Conservation (phyloP, 129 eudicot genomes). For the Flaveria sonorensis region DNA sequence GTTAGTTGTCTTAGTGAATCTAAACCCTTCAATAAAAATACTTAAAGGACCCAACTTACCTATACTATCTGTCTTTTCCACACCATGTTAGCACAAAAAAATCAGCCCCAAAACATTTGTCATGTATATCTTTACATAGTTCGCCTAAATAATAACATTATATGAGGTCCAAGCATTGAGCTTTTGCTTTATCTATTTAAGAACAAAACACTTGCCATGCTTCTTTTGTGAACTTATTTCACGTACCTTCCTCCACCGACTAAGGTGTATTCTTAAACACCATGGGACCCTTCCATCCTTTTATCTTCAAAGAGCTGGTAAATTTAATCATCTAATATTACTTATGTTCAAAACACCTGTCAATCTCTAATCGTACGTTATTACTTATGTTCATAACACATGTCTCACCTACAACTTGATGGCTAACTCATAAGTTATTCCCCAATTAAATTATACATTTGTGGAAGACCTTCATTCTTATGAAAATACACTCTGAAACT, state of each 20-base stretch:
- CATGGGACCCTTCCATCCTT: constrained; percentile 6
- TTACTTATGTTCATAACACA: not conserved
- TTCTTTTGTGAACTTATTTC: not conserved
- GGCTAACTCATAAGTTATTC: not conserved
- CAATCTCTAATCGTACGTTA: not conserved
- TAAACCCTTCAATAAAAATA: constrained; percentile 12
- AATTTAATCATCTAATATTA: not conserved
- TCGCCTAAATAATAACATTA: too few relatives aligned
- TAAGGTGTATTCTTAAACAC: constrained; percentile 19
- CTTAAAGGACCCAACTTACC: not conserved
- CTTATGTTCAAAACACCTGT: too few relatives aligned
- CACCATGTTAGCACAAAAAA: not conserved
- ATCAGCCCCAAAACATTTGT: not conserved
- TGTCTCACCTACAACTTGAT: not conserved
- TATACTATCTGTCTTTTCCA: not conserved
- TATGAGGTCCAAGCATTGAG: constrained; percentile 3
- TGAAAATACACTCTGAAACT: not conserved
- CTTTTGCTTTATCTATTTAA: constrained; percentile 3
- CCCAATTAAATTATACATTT: not conserved
- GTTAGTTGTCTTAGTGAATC: constrained; percentile 9
- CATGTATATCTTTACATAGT: not conserved
- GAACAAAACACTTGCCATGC: not conserved
- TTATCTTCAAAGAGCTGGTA: not conserved
- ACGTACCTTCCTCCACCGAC: constrained; percentile 7
- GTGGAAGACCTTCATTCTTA: not conserved